phyloP scores from a whole-genome alignment of 2,329 filamentous ascomycete species.

The Capronia coronata region DNA sequence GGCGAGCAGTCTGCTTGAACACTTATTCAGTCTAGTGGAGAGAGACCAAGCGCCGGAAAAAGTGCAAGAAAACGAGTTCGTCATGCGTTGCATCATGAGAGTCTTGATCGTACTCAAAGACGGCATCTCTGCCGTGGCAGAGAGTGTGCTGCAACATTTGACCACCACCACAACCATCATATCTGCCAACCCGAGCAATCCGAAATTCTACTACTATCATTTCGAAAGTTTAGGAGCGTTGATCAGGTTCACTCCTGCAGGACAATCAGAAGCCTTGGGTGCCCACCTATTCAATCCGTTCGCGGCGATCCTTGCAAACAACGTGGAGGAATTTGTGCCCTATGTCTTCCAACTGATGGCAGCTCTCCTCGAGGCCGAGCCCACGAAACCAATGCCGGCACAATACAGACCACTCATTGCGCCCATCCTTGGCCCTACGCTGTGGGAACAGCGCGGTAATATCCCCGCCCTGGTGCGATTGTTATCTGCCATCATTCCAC shows the following conservation, averaged over 20 bases:
- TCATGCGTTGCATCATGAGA: conserved; percentile 98
- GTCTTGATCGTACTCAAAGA: conserved; percentile 92
- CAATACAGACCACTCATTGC: conserved; percentile 74
- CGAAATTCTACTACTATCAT: conserved; percentile 96
- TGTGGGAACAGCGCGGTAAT: conserved; percentile 91
- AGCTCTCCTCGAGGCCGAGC: conserved; percentile 79
- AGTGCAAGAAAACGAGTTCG: conserved; percentile 95
- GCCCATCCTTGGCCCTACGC: conserved; percentile 68
- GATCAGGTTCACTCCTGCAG: conserved; percentile 64
- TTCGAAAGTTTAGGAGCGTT: conserved; percentile 92
- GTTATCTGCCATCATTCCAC: conserved; percentile 74
- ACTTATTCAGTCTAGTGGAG: conserved; percentile 86
- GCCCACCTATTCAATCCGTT: conserved; percentile 77
- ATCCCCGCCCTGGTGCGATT: conserved; percentile 84
- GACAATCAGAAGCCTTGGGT: conserved; percentile 62
- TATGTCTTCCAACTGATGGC: conserved; percentile 96
- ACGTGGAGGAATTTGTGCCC: conserved; percentile 88
- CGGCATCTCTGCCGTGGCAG: conserved; percentile 64
- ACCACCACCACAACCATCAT: conserved; percentile 88
- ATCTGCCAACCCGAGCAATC: conserved; percentile 91
- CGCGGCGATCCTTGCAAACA: conserved; percentile 68
- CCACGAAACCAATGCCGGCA: conserved; percentile 66
- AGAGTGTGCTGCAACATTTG: conserved; percentile 74
- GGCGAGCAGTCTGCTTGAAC: conserved; percentile 77
- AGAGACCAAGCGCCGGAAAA: conserved; percentile 79